Conservation (phyloP, 345 rosid species). For the Acer negundo region DNA sequence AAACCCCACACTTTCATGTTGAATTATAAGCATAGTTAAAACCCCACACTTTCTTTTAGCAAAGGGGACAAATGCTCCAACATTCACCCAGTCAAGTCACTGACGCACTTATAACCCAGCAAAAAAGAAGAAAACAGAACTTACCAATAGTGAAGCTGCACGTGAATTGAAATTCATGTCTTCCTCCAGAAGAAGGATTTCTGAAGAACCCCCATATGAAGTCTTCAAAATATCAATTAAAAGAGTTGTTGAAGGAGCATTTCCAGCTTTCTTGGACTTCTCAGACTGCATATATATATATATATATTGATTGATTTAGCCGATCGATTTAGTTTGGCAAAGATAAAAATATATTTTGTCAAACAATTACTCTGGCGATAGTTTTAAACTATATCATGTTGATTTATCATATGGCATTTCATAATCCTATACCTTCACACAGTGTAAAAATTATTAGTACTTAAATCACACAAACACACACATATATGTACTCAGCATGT, state of each 20-base stretch:
- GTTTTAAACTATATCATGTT: background rate
- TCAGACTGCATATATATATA: conserved; percentile 61
- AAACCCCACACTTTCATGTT: background rate
- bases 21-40: too few species aligned
- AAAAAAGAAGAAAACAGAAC: conserved; percentile 28
- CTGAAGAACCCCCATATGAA: conserved; percentile 51
- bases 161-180: conserved; percentile 86
- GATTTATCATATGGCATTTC: background rate
- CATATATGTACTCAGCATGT: background rate
- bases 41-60: background rate
- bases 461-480: background rate
- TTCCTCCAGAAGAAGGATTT: conserved; percentile 70
- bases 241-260: conserved; percentile 59
- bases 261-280: conserved; percentile 86
- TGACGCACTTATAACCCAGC: background rate
- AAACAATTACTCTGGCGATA: background rate
- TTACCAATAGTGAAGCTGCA: conserved; percentile 78
- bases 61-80: background rate
- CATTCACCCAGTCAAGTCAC: conserved; percentile 6
- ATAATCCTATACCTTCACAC: background rate
- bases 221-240: conserved; percentile 61
- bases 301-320: background rate
- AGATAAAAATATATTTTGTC: background rate
- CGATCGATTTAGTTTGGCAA: background rate
- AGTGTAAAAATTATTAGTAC: background rate